phyloP scores from a whole-genome alignment of 1,139 yeast genomes.

The Pichia sp. region DNA sequence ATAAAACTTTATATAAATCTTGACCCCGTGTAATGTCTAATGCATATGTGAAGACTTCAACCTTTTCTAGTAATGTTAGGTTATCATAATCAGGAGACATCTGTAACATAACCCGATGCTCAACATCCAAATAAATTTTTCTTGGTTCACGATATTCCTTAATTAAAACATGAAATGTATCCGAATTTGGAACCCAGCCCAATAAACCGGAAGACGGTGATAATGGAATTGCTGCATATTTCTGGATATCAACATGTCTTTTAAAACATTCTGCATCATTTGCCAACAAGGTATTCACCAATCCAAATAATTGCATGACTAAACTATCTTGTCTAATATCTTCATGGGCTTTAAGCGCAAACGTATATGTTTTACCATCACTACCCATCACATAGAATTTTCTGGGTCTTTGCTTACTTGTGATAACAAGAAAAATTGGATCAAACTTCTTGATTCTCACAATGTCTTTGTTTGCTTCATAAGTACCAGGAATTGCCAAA shows the following conservation, averaged over 20 bases:
- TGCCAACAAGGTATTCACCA: constrained; percentile 81
- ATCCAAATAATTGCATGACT: constrained; percentile 95
- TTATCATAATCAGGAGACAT: constrained; percentile 98
- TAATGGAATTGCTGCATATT: constrained; percentile 86
- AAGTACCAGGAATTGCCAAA: constrained; percentile 91
- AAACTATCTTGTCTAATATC: constrained; percentile 96
- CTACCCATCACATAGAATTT: constrained; percentile 72
- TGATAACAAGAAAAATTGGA: constrained; percentile 79
- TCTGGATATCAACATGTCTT: constrained; percentile 88
- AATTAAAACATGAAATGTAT: constrained; percentile 90
- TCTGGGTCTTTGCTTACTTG: constrained; percentile 95
- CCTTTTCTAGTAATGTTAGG: constrained; percentile 80
- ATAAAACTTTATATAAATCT: constrained; percentile 87
- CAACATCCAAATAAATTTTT: constrained; percentile 82
- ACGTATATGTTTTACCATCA: constrained; percentile 86
- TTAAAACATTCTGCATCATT: constrained; percentile 95
- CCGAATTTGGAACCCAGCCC: constrained; percentile 97
- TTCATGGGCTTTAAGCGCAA: constrained; percentile 87
- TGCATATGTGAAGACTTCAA: constrained; percentile 94
- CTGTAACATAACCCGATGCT: constrained; percentile 91
- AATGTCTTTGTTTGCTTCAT: constrained; percentile 76
- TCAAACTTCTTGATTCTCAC: constrained; percentile 70
- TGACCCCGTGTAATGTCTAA: constrained; percentile 94
- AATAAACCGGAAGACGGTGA: constrained; percentile 95
- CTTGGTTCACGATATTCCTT: constrained; percentile 89